Evolutionary conservation across 345 rosid genomes (phyloP).

Genomic region (Sonneratia alba): DNA sequence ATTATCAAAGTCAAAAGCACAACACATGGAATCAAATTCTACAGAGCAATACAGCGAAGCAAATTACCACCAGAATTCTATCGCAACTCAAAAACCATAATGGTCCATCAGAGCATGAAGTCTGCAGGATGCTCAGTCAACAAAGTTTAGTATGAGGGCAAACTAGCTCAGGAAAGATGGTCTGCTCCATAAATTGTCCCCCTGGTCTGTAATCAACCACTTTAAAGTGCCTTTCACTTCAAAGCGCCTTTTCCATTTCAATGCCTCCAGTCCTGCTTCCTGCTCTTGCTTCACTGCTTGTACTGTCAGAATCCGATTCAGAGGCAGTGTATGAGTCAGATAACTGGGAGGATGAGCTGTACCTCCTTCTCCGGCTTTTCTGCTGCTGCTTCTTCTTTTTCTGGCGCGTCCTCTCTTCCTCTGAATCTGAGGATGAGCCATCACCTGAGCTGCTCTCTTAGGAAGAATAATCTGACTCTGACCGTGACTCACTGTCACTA

Average conservation of each 20-base stretch:
- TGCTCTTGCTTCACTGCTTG: conserved; percentile 50
- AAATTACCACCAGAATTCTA: neutral
- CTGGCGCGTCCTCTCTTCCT: conserved; percentile 48
- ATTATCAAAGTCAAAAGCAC: neutral
- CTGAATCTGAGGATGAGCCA: conserved; percentile 76
- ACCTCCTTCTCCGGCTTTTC: conserved; percentile 39
- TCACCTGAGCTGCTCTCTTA: conserved; percentile 50
- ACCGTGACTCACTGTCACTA: conserved; percentile 46
- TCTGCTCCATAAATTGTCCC: neutral
- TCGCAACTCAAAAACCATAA: neutral
- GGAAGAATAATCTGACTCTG: conserved; percentile 35
- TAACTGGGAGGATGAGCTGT: conserved; percentile 68
- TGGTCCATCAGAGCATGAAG: neutral
- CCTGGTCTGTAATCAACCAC: neutral
- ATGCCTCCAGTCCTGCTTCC: conserved; percentile 46
- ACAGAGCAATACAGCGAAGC: neutral
- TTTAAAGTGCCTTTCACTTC: conserved; percentile 3
- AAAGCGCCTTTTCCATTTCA: neutral
- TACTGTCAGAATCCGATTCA: conserved; percentile 62
- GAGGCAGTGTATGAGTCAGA: conserved; percentile 64
- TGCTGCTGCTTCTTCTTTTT: conserved; percentile 68
- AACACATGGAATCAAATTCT: neutral
- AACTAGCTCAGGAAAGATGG: neutral
- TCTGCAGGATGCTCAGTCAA: neutral
- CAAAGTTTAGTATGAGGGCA: neutral